phyloP scores from a whole-genome alignment of 805 yeast genomes.

The Metschnikowia hibisci region DNA sequence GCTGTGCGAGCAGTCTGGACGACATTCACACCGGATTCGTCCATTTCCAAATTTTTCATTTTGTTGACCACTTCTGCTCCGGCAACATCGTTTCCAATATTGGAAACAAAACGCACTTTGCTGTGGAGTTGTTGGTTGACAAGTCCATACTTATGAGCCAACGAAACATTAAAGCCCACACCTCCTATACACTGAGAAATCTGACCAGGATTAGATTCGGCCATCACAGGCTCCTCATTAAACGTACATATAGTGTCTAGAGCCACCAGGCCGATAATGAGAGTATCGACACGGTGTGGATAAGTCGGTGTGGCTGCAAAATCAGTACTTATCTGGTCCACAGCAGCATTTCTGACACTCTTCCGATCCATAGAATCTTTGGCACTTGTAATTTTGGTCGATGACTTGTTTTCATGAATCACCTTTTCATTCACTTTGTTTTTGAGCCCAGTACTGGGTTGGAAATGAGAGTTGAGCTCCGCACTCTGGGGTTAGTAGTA shows the following conservation, averaged over 20 bases:
- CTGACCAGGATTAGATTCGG: constrained; percentile 73
- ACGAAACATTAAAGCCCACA: constrained; percentile 74
- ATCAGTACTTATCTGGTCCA: no score
- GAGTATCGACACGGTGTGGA: constrained; percentile 22
- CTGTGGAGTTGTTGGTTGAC: constrained; percentile 6
- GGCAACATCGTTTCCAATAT: constrained; percentile 56
- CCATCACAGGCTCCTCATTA: constrained; percentile 21
- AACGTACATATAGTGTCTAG: constrained; percentile 63
- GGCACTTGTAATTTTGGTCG: neutral
- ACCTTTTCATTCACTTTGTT: neutral
- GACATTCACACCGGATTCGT: constrained; percentile 39
- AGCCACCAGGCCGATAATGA: constrained; percentile 74
- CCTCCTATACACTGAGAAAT: constrained; percentile 67
- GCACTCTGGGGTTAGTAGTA: constrained; percentile 3
- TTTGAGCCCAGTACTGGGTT: constrained; percentile 1
- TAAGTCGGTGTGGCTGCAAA: neutral
- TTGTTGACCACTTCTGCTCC: constrained; percentile 40
- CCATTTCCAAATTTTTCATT: constrained; percentile 25
- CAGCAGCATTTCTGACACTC: no score
- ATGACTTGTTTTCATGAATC: neutral
- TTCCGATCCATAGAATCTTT: no score
- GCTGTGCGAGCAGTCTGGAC: constrained; percentile 44
- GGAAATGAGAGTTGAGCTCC: neutral
- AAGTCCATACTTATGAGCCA: constrained; percentile 47
- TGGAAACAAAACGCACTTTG: constrained; percentile 47